phyloP scores from a whole-genome alignment of 1,139 yeast species.

The Candida sanyaensis region DNA sequence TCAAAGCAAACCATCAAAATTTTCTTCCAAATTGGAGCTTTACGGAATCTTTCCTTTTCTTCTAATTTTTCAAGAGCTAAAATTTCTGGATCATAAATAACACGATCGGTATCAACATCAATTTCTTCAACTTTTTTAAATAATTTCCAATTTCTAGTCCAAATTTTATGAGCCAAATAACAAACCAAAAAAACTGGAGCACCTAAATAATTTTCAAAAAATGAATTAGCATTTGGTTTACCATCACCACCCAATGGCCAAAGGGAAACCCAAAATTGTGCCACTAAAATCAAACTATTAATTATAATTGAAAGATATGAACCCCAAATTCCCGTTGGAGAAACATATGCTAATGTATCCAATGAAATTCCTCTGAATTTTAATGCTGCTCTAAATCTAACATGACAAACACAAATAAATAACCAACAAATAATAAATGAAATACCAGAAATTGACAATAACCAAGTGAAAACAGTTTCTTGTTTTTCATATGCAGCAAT shows the following conservation, averaged over 20 bases:
- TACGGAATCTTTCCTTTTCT: constrained; percentile 23
- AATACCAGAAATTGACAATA: constrained; percentile 26
- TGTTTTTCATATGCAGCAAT: constrained; percentile 25
- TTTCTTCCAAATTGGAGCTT: constrained; percentile 27
- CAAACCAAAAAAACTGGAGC: constrained; percentile 30
- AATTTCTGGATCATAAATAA: constrained; percentile 40
- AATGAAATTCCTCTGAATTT: constrained; percentile 26
- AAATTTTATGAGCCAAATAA: constrained; percentile 35
- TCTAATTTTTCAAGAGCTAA: constrained; percentile 39
- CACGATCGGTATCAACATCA: constrained; percentile 44
- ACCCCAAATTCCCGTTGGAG: constrained; percentile 30
- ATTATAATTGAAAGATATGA: constrained; percentile 23
- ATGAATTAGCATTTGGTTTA: constrained; percentile 28
- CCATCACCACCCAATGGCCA: constrained; percentile 37
- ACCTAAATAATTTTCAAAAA: constrained; percentile 38
- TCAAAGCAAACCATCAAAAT: constrained; percentile 26
- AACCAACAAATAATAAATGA: constrained; percentile 28
- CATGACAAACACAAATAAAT: constrained; percentile 33
- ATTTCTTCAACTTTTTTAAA: constrained; percentile 35
- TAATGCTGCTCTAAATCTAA: constrained; percentile 35
- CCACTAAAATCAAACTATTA: constrained; percentile 22
- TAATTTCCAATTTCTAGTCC: constrained; percentile 25
- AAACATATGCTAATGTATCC: constrained; percentile 31
- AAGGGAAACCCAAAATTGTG: constrained; percentile 44
- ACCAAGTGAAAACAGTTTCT: constrained; percentile 25